These are phyloP conservation scores for Fragilaria crotonensis DNA, from an alignment of 108 stramenopile genomes.

Conservation along the genomic window DNA sequence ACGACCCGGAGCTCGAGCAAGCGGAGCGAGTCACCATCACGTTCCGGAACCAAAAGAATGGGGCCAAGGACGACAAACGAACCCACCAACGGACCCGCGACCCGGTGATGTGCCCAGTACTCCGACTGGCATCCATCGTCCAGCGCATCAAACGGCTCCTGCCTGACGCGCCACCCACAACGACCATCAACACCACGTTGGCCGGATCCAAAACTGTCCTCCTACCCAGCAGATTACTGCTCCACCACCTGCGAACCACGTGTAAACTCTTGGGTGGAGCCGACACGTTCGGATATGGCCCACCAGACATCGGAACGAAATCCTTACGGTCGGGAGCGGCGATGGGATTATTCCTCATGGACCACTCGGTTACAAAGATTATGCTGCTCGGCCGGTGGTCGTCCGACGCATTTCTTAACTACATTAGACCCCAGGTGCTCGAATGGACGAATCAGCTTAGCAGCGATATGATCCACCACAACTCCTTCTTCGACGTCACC, in stretches of 20 bases:
- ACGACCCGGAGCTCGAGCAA: not conserved
- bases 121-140: not conserved
- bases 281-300: not conserved
- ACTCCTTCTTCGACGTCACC: no score
- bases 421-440: not conserved
- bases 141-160: not conserved
- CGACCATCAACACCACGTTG: not conserved
- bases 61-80: not conserved
- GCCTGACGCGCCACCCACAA: not conserved
- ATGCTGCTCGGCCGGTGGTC: conserved; percentile 4
- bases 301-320: not conserved
- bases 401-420: not conserved
- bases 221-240: not conserved
- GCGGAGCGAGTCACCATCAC: conserved; percentile 1
- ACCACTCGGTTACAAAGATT: not conserved
- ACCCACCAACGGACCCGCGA: not conserved
- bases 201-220: not conserved
- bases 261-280: not conserved
- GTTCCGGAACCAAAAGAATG: not conserved
- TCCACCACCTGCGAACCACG: not conserved
- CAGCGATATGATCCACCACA: no score
- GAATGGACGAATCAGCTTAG: no score
- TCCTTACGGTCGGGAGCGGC: conserved; percentile 3
- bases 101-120: not conserved
- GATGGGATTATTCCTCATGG: conserved; percentile 5